Percentiles rank a stretch among this genome's conserved stretches.
phyloP scores from a whole-genome alignment of 257 asterid genomes.

The Verbascum thapsus region DNA sequence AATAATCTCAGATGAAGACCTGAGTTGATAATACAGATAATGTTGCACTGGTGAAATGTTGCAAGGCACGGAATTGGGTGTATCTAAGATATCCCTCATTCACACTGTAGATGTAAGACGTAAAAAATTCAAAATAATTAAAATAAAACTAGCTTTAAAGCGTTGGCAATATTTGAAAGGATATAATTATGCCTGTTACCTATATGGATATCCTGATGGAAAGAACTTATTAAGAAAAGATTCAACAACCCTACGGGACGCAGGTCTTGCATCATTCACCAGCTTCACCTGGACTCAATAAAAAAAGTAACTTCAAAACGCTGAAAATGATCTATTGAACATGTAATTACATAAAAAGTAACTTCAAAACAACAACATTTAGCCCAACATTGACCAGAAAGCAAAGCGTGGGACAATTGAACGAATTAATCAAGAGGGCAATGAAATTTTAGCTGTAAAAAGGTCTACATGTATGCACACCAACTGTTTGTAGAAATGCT shows the following conservation, averaged over 20 bases:
- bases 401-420: not conserved
- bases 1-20: constrained; percentile 54
- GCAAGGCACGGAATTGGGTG: constrained; percentile 93
- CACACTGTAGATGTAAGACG: constrained; percentile 62
- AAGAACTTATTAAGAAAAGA: constrained; percentile 81
- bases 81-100: constrained; percentile 93
- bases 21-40: constrained; percentile 94
- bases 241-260: constrained; percentile 58
- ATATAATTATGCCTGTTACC: constrained; percentile 46
- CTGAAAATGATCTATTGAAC: no score
- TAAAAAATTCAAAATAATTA: constrained; percentile 15
- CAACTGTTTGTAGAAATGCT: constrained; percentile 34
- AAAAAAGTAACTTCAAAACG: no score
- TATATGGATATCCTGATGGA: constrained; percentile 95
- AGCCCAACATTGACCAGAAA: constrained; percentile 6
- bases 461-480: constrained; percentile 19
- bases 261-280: constrained; percentile 78
- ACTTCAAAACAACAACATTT: constrained; percentile 7
- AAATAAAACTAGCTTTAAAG: constrained; percentile 1
- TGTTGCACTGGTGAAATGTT: constrained; percentile 92
- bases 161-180: constrained; percentile 15
- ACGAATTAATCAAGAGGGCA: constrained; percentile 12
- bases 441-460: constrained; percentile 6
- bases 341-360: no score
- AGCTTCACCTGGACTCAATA: constrained; percentile 61